phyloP scores from a whole-genome alignment of 2,329 filamentous ascomycete species.

The Aspergillus hiratsukae region DNA sequence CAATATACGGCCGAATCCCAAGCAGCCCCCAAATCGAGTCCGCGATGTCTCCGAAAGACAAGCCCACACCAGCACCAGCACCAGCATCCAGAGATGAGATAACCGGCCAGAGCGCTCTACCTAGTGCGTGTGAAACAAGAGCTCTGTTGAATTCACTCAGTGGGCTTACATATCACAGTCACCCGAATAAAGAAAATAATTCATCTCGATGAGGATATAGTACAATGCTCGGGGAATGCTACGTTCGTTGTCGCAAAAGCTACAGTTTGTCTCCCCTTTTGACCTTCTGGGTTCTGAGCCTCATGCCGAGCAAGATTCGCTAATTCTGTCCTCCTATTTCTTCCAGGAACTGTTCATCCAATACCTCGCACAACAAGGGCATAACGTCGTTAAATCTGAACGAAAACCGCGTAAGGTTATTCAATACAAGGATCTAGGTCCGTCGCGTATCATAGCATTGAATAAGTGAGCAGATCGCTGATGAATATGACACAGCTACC shows the following conservation, averaged over 20 bases:
- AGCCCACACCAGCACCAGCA: slow-evolving; percentile 60
- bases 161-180: slow-evolving; percentile 52
- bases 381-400: slow-evolving; percentile 86
- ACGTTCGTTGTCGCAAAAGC: slow-evolving; percentile 91
- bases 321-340: slow-evolving; percentile 8
- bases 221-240: slow-evolving; percentile 84
- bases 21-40: not conserved
- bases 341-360: slow-evolving; percentile 88
- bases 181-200: slow-evolving; percentile 96
- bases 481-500: slow-evolving; percentile 53
- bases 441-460: slow-evolving; percentile 16
- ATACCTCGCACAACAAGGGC: slow-evolving; percentile 76
- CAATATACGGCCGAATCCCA: not conserved
- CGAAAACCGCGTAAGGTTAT: slow-evolving; percentile 88
- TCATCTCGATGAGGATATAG: slow-evolving; percentile 77
- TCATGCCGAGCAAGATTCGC: not conserved
- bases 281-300: not conserved
- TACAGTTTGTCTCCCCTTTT: slow-evolving; percentile 54
- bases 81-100: slow-evolving; percentile 62
- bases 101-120: slow-evolving; percentile 79
- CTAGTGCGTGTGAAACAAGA: slow-evolving; percentile 56
- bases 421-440: slow-evolving; percentile 91
- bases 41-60: slow-evolving; percentile 82
- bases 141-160: not conserved
- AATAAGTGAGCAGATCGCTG: slow-evolving; percentile 4